Evolutionary conservation across 1,284 basidiomycete genomes (phyloP), one percentile per base, ranked within the genome.

Genomic region (Boletus sp.): DNA sequence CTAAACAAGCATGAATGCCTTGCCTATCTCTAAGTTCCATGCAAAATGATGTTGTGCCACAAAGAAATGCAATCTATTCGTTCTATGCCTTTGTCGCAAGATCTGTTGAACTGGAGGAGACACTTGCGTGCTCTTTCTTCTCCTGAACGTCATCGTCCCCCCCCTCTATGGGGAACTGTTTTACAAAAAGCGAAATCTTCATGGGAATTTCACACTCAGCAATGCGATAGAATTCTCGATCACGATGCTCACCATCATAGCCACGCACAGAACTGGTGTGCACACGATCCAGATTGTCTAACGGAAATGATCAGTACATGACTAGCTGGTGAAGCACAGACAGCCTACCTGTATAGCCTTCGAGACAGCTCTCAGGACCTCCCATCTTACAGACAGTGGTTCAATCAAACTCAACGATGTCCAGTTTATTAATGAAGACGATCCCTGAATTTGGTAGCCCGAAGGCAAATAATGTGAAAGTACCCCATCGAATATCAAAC

Each of bases 401-500:
- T 73, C 60, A 38, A 83, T 70, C 19, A 61, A 61, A 49, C 69
- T 66, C 36, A 88, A 67, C 12, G 67, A 64, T 51, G 71, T 73
- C 62, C 82, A 78, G 59, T 85, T 70, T 49, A 80, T 72, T 2
- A 78, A 75, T 22, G 77, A 68, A n/a, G 69, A 68, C 17, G 69
- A 67, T 51, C 61, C 56, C 36, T 69, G 59, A 30, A 72, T 62
- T 38, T 64, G 61, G 47, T 81, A 65, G 49, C 70, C 70, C 33
- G 70, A 48, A 17, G 82, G 82, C 51, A 85, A 61, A 46, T 70
- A 70, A 41, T 63, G 64, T 43, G 72, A 68, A 16, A 82, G 64
- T 44, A 74, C 70, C 33, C 72, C 77, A 60, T 84, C 74, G 64
- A 86, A 88, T 51, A 87, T 72, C 42, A 85, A 79, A n/a, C 87